These are phyloP conservation scores for Starmerella sirachaensis DNA, from an alignment of 805 yeast genomes.

Conservation along the genomic window DNA sequence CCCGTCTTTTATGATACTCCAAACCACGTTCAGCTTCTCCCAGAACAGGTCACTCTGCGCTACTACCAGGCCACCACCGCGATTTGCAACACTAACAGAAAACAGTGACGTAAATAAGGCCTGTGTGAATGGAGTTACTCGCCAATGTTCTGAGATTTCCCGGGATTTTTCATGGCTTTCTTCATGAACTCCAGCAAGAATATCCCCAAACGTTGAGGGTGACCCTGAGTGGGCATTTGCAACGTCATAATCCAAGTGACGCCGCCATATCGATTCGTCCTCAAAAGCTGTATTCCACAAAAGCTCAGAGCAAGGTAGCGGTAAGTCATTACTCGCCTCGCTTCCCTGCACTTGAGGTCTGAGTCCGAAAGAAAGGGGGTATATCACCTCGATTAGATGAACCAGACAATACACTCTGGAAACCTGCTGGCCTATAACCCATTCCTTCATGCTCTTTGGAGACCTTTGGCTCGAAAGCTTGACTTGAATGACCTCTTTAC, in stretches of 20 bases:
- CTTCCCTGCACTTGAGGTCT: background rate
- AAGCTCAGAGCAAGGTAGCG: slow-evolving; percentile 2
- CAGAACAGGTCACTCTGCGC: too few species aligned
- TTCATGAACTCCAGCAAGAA: background rate
- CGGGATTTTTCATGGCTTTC: too few species aligned
- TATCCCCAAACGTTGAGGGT: slow-evolving; percentile 1
- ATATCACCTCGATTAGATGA: background rate
- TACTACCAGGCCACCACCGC: too few species aligned
- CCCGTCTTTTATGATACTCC: too few species aligned
- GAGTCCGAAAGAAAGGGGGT: background rate
- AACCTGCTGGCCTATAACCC: background rate
- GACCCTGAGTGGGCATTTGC: background rate
- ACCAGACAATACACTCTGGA: background rate
- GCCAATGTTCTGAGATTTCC: too few species aligned
- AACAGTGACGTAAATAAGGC: too few species aligned
- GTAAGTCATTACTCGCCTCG: background rate
- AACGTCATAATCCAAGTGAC: background rate
- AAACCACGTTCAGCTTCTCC: too few species aligned
- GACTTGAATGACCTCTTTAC: background rate
- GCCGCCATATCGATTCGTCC: background rate
- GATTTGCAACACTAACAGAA: too few species aligned
- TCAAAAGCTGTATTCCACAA: slow-evolving; percentile 2
- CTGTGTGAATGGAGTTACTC: too few species aligned
- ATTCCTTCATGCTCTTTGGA: background rate
- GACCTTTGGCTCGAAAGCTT: background rate